Evolutionary conservation across 208 protist genomes (phyloP).

Genomic region (Kentomonas sorsogonicus): DNA sequence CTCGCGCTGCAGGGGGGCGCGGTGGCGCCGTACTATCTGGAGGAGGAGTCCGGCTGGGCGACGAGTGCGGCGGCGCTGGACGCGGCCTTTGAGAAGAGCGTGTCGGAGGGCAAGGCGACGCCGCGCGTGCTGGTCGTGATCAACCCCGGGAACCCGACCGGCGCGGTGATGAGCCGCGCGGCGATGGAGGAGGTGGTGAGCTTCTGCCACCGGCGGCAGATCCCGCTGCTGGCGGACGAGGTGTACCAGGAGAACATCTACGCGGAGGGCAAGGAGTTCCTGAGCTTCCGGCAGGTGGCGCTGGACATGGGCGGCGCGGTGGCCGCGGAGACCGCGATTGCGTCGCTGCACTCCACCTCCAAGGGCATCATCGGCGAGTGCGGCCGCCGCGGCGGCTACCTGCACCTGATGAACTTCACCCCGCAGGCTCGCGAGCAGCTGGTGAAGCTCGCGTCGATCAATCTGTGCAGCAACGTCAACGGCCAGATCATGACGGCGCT

Average conservation of each 20-base stretch:
- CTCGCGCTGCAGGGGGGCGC: slow-evolving; percentile 92
- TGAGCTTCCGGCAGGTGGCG: slow-evolving; percentile 87
- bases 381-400: slow-evolving; percentile 97
- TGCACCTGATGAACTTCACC: slow-evolving; percentile 87
- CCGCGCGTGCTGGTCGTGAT: slow-evolving; percentile 95
- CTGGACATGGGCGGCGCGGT: slow-evolving; percentile 59
- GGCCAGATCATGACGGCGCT: slow-evolving; percentile 93
- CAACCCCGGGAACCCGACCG: slow-evolving; percentile 99
- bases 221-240: slow-evolving; percentile 98
- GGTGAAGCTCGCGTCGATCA: slow-evolving; percentile 94
- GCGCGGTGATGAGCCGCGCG: slow-evolving; percentile 70
- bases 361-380: slow-evolving; percentile 99
- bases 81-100: slow-evolving; percentile 43
- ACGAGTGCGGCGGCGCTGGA: slow-evolving; percentile 70
- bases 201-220: slow-evolving; percentile 53
- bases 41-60: slow-evolving; percentile 91
- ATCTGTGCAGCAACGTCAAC: slow-evolving; percentile 95
- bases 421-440: slow-evolving; percentile 76
- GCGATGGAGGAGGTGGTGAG: slow-evolving; percentile 79
- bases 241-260: slow-evolving; percentile 99
- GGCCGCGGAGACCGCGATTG: slow-evolving; percentile 48
- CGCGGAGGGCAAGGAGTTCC: slow-evolving; percentile 74
- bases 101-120: slow-evolving; percentile 60
- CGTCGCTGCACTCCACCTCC: slow-evolving; percentile 96
- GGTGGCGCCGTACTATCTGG: slow-evolving; percentile 92